Evolutionary conservation across 225 moss, liverwort and hornwort species (phyloP), one percentile per base, ranked within the genome.

Genomic region (Sphagnum tenellum): DNA sequence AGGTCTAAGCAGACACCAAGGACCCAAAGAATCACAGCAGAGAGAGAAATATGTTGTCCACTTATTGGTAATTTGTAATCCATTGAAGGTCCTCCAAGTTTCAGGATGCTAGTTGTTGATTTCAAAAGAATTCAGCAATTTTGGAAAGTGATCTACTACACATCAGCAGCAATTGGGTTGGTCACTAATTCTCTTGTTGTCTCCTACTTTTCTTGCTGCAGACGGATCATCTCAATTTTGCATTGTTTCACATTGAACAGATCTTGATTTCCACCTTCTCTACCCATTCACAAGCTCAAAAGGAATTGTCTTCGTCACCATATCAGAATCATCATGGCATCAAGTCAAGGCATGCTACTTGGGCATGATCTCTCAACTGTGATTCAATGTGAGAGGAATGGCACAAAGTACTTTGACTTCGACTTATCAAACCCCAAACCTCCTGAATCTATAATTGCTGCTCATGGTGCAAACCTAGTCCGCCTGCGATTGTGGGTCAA

Each of bases 341-440:
- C 58, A 13, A 4, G 4, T 5, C 67, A 65, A 52, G 62, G 72
- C 53, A 62, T 84, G 78, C 61, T 84, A 66, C 67, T 84, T 57
- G 84, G 84, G 10, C 84, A 84, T 73, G 84, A 84, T 69, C 78
- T 84, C 59, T 84, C 84, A 3, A 84, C 84, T 45, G 73, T 84
- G 4, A 72, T 81, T 12, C 84, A 84, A 62, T 84, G 84, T 54
- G 84, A 84, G 78, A 81, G 69, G 5, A 70, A 65, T 44, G 80
- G 80, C 11, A 71, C 77, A 11, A 75, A 71, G 51, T 84, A 84
- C 73, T 81, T 75, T 67, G 80, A 81, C 49, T 84, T 80, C 66
- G 12, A 66, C 9, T 68, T 65, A 13, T 69, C 80, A 8, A 69
- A 84, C 4, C 71, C 57, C 45, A 64, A 69, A 47, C 73, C 73